phyloP scores from a whole-genome alignment of 331 rosid genomes.

The Quercus phellos region DNA sequence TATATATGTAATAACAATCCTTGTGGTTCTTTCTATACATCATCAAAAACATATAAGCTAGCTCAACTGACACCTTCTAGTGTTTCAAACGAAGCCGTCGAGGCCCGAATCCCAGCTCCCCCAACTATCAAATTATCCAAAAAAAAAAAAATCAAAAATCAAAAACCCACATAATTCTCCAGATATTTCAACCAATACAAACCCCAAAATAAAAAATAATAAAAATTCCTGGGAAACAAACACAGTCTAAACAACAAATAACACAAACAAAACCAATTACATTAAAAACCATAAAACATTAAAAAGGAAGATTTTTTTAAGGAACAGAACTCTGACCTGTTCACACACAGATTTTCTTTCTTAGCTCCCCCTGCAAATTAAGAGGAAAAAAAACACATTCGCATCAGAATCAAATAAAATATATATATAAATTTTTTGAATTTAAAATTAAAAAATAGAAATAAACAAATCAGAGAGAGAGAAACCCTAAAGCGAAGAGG shows the following conservation, averaged over 20 bases:
- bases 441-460: background rate
- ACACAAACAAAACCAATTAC: background rate
- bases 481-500: constrained; percentile 22
- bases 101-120: too few species aligned
- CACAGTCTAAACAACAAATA: background rate
- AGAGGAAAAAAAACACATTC: background rate
- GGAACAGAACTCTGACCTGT: background rate
- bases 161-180: background rate
- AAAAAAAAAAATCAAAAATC: background rate
- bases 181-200: background rate
- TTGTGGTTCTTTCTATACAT: too few species aligned
- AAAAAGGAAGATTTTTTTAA: background rate
- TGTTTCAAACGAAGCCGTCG: too few species aligned
- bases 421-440: background rate
- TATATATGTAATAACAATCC: too few species aligned
- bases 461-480: background rate
- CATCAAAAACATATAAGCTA: too few species aligned
- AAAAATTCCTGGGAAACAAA: background rate
- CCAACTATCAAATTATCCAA: too few species aligned
- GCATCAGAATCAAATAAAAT: background rate
- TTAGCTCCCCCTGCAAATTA: background rate
- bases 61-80: too few species aligned
- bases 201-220: too few species aligned
- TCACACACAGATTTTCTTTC: background rate
- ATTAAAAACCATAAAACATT: background rate